Evolutionary conservation across 176 grass and related monocot genomes (phyloP).

Genomic region (Dactylis glomerata): DNA sequence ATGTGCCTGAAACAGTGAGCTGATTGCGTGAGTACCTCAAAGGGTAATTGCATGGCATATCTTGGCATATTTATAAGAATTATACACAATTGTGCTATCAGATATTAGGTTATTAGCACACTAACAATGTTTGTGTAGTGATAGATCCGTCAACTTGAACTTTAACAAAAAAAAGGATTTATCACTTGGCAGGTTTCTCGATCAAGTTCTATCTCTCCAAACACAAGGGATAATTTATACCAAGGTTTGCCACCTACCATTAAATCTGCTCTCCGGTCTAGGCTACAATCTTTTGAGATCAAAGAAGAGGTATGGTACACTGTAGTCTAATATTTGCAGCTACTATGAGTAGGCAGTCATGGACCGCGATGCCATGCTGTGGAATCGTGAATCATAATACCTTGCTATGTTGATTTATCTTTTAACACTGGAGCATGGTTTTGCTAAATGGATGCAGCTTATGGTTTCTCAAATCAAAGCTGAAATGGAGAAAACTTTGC

Average conservation of each 20-base stretch:
- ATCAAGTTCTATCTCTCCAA: conserved; percentile 63
- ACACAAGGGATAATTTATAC: conserved; percentile 71
- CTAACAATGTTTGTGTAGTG: background rate
- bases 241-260: conserved; percentile 74
- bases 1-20: background rate
- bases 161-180: conserved; percentile 32
- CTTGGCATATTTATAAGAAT: conserved; percentile 1
- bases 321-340: conserved; percentile 21
- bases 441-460: conserved; percentile 63
- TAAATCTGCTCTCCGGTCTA: conserved; percentile 71
- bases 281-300: conserved; percentile 61
- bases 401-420: background rate
- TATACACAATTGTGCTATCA: conserved; percentile 7
- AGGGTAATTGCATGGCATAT: background rate
- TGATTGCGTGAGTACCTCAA: background rate
- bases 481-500: conserved; percentile 90
- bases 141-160: conserved; percentile 24
- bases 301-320: conserved; percentile 77
- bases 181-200: conserved; percentile 59
- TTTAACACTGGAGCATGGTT: conserved; percentile 24
- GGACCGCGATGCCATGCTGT: background rate
- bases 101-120: background rate
- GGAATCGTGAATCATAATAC: background rate
- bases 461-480: conserved; percentile 73
- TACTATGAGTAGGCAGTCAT: background rate